These are phyloP conservation scores for Haplosporangium sp. DNA, from an alignment of 371 early-diverging fungal species.

Conservation along the genomic window DNA sequence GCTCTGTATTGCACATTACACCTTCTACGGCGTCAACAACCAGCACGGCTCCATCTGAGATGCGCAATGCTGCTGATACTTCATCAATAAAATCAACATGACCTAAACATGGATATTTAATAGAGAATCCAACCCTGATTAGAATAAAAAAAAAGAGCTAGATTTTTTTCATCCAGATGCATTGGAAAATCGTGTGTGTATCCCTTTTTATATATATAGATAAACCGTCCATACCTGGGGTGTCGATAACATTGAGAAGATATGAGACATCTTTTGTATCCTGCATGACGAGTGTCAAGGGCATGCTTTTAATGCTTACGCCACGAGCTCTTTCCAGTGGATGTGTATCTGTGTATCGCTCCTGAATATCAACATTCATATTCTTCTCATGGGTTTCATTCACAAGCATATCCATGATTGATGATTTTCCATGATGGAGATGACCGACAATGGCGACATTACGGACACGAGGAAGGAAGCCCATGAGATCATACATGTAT, in stretches of 20 bases:
- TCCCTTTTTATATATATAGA: not conserved
- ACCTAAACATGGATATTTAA: slow-evolving; percentile 58
- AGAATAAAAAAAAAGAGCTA: too few species aligned
- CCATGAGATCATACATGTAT: slow-evolving; percentile 90
- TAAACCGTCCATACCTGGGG: slow-evolving; percentile 77
- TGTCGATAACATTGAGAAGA: slow-evolving; percentile 92
- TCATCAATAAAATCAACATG: slow-evolving; percentile 97
- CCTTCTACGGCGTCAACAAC: slow-evolving; percentile 98
- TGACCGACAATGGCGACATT: slow-evolving; percentile 95
- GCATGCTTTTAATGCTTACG: slow-evolving; percentile 91
- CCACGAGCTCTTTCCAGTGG: slow-evolving; percentile 92
- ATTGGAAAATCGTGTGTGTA: too few species aligned
- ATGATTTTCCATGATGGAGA: slow-evolving; percentile 97
- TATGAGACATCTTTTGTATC: slow-evolving; percentile 89
- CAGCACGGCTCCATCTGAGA: slow-evolving; percentile 94
- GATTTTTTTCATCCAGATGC: too few species aligned
- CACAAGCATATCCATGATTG: slow-evolving; percentile 93
- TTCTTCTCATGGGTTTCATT: slow-evolving; percentile 84
- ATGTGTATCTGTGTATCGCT: slow-evolving; percentile 94
- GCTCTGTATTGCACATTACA: slow-evolving; percentile 94
- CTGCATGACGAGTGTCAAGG: slow-evolving; percentile 92
- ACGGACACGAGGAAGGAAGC: slow-evolving; percentile 83
- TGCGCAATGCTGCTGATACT: slow-evolving; percentile 85
- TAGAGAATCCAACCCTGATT: not conserved
- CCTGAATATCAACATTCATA: slow-evolving; percentile 69